A percentile compares a stretch with the other conserved stretches of the same genome.
These are phyloP conservation scores for Ensete glaucum DNA, from an alignment of 176 grass and related monocot species.

Conservation along the genomic window DNA sequence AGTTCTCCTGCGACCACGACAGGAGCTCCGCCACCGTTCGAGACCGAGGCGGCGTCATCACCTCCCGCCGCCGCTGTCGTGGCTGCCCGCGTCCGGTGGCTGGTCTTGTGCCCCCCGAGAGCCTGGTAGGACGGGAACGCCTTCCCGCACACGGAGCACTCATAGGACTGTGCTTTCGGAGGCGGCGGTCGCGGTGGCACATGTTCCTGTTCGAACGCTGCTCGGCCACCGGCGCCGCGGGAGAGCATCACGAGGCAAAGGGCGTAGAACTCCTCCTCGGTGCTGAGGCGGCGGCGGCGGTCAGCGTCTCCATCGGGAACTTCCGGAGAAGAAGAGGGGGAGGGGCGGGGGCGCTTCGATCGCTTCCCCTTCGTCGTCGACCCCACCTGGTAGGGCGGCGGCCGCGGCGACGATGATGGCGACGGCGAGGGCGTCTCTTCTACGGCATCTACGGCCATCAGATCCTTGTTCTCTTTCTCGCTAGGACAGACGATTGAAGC, in stretches of 20 bases:
- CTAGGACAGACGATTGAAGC: too few species aligned
- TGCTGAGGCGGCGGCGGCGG: not conserved
- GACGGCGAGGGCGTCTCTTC: not conserved
- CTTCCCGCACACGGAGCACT: conserved; percentile 19
- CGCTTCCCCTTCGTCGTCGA: conserved; percentile 8
- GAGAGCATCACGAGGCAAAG: conserved; percentile 17
- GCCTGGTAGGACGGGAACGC: conserved; percentile 16
- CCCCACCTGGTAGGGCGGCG: not conserved
- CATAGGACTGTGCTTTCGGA: not conserved
- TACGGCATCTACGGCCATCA: not conserved
- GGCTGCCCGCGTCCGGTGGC: conserved; percentile 2
- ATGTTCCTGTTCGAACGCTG: not conserved
- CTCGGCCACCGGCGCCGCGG: not conserved
- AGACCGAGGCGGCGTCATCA: not conserved
- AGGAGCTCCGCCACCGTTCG: not conserved
- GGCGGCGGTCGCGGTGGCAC: not conserved
- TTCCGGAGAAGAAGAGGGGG: not conserved
- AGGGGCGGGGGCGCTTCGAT: conserved; percentile 5
- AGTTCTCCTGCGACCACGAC: not conserved
- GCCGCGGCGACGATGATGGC: not conserved
- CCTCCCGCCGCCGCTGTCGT: not conserved
- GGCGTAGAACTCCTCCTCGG: conserved; percentile 5
- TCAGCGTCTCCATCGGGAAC: not conserved
- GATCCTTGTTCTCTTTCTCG: not conserved
- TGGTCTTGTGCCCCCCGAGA: conserved; percentile 24